Evolutionary conservation across 1,284 basidiomycete species (phyloP).

Genomic region (Leccinum subfulvum): DNA sequence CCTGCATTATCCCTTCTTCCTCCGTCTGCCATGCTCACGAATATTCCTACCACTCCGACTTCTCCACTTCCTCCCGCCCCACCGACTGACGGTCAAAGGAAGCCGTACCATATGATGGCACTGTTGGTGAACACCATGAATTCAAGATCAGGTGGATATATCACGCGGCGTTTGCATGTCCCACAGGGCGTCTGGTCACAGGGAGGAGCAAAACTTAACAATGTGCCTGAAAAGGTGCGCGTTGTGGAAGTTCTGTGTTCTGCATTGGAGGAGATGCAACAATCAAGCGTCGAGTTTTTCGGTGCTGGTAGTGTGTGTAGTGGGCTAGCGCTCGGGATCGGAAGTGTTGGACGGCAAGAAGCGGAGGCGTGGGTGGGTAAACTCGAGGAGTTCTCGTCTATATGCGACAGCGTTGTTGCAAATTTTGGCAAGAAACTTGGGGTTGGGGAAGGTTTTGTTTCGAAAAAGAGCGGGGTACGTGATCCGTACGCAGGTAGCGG

Average conservation of each 20-base stretch:
- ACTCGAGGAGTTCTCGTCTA: constrained; percentile 68
- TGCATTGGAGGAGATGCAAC: constrained; percentile 74
- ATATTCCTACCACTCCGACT: constrained; percentile 66
- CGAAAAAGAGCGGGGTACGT: constrained; percentile 75
- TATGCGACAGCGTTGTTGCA: constrained; percentile 83
- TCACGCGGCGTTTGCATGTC: constrained; percentile 86
- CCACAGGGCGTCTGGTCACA: constrained; percentile 90
- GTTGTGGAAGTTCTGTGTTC: constrained; percentile 77
- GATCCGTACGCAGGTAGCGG: neutral
- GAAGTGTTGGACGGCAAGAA: constrained; percentile 66
- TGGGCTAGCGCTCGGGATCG: constrained; percentile 68
- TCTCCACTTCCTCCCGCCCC: constrained; percentile 71
- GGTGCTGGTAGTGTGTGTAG: constrained; percentile 76
- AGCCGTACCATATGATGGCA: constrained; percentile 89
- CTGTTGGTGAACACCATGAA: constrained; percentile 80
- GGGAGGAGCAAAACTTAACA: constrained; percentile 78
- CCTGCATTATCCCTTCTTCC: constrained; percentile 44
- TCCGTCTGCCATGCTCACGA: constrained; percentile 49
- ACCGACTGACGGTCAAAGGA: constrained; percentile 72
- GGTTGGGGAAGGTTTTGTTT: constrained; percentile 78
- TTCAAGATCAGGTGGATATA: constrained; percentile 80
- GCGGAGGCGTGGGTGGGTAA: constrained; percentile 70
- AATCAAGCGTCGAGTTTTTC: constrained; percentile 64
- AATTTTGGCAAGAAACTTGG: constrained; percentile 89
- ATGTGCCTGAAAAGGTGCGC: constrained; percentile 81